Conservation (phyloP, 148 eudicot genomes). For the Rhododendron kiyosumense region DNA sequence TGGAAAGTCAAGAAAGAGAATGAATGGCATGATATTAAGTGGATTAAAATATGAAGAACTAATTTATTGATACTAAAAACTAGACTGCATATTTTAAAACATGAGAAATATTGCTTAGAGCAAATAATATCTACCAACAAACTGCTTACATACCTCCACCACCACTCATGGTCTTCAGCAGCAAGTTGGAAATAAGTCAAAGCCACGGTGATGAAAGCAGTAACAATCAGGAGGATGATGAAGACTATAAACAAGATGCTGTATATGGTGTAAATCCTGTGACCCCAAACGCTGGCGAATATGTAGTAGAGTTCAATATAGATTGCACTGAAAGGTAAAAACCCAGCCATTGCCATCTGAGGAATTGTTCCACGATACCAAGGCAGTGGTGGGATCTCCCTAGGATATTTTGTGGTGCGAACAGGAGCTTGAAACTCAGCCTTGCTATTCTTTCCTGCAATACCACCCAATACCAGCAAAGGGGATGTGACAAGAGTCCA, state of each 20-base stretch:
- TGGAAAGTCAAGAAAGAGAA: not conserved
- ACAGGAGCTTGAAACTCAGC: constrained; percentile 42
- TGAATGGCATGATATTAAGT: not conserved
- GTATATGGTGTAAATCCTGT: constrained; percentile 38
- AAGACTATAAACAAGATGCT: constrained; percentile 39
- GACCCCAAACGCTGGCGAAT: constrained; percentile 49
- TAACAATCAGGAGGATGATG: constrained; percentile 35
- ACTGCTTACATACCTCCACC: constrained; percentile 32
- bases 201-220: constrained; percentile 39
- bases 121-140: not conserved
- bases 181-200: constrained; percentile 41
- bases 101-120: not conserved
- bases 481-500: constrained; percentile 42
- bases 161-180: constrained; percentile 43
- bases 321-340: constrained; percentile 36
- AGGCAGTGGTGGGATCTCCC: constrained; percentile 43
- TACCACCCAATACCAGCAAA: constrained; percentile 44
- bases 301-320: constrained; percentile 39
- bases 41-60: not conserved
- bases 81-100: not conserved
- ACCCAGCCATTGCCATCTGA: constrained; percentile 43
- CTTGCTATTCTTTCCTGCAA: constrained; percentile 46
- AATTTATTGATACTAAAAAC: not conserved
- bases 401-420: constrained; percentile 44
- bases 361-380: constrained; percentile 45